Base-by-base conservation (phyloP, 805 yeast species). In the Candida xiaguanensis region DNA sequence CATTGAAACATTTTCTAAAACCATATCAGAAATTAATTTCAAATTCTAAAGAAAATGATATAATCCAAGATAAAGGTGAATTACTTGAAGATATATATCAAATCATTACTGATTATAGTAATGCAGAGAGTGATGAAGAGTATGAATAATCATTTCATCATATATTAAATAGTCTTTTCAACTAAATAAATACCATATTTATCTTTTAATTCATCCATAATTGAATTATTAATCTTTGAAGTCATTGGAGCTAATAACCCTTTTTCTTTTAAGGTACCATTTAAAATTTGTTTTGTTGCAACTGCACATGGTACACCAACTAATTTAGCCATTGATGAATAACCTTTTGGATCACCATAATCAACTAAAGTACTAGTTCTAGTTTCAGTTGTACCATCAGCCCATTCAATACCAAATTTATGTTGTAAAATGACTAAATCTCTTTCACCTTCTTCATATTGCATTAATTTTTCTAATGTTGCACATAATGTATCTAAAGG, bases 301-400 rank as follows among this genome's bases (percentile, higher is more conserved):
- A 93, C 95, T 40, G 96, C 96, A 70, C 96, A 91, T 51, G 99
- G 99, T 48, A 89, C 91, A 73, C 99, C 99, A 40, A 93, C 99
- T 49, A 87, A 78, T 63, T 91, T 90, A 51, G 99, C 99, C 99
- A 93, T 93, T 25, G 98, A 90, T 29, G 95, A 84, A 81, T 91
- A 93, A 45, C 90, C 88, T 46, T 77, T 70, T 54, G 84, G 84
- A 51, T 77, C 81, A 72, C 99, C 99, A 67, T 86, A 87, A 66
- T 89, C 96, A 26, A 90, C 91, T 59, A 93, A 74, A 44, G 99
- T 93, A 15, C 97, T 85, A 42, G 98, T 90, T 77, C 98, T 89
- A 47, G 83, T 77, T 72, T 93, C 98, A 40, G 75, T 78, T 49
- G 79, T 65, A 51, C 98, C 98, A 57, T 93, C 93, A 41, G 91